Conservation (phyloP, 768 basidiomycete genomes). For the Strobilomyces confusus region DNA sequence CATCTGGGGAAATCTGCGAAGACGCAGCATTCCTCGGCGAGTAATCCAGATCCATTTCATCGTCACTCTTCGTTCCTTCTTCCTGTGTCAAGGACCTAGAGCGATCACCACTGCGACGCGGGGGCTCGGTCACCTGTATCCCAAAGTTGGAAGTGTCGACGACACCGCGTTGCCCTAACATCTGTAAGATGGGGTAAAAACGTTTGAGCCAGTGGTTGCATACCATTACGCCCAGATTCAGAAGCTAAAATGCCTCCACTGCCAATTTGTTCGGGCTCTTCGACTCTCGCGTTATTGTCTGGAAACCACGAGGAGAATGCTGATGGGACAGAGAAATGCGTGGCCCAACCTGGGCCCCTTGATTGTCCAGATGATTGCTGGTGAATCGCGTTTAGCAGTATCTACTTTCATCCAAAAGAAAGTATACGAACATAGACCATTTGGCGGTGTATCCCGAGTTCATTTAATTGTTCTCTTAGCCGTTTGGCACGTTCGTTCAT, state of each 20-base stretch:
- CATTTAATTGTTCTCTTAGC: conserved; percentile 66
- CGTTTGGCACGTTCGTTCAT: conserved; percentile 43
- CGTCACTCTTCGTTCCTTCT: background rate
- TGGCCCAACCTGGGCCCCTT: conserved; percentile 10
- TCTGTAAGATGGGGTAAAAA: background rate
- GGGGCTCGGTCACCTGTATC: background rate
- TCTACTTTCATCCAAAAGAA: background rate
- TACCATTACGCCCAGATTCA: background rate
- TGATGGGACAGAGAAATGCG: background rate
- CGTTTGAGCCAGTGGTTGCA: background rate
- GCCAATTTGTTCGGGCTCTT: background rate
- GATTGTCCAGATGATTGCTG: conserved; percentile 13
- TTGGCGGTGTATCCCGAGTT: conserved; percentile 66
- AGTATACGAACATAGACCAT: conserved; percentile 47
- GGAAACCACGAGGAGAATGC: background rate
- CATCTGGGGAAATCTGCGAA: too few species aligned
- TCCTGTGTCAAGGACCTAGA: background rate
- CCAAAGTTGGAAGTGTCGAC: background rate
- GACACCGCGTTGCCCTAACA: background rate
- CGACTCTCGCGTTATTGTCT: background rate
- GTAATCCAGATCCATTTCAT: too few species aligned
- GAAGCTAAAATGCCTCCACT: background rate
- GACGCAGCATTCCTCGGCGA: too few species aligned
- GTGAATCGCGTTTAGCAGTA: background rate
- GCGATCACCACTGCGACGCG: background rate